These are phyloP conservation scores for Tilletiopsis washingtonensis DNA, from an alignment of 1,284 basidiomycete genomes.

Conservation along the genomic window DNA sequence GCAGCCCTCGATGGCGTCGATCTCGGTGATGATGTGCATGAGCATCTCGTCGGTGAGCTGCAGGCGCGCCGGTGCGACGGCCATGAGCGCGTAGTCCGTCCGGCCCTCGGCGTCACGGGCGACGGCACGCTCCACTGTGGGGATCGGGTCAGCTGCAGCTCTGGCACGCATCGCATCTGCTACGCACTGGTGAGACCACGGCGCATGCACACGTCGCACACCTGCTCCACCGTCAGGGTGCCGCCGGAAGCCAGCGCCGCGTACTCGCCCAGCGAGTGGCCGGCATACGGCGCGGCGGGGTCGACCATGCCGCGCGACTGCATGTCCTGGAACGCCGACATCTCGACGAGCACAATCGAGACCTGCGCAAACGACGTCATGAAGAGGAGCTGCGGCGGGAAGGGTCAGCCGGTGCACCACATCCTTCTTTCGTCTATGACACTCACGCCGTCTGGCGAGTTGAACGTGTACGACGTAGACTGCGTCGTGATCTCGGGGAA, in stretches of 20 bases:
- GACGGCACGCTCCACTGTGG: constrained; percentile 54
- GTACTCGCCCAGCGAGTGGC: constrained; percentile 96
- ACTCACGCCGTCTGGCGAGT: constrained; percentile 76
- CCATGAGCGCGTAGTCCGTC: constrained; percentile 97
- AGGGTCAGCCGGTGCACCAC: not conserved
- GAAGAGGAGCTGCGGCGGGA: constrained; percentile 55
- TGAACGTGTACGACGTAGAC: constrained; percentile 71
- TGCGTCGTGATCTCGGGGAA: constrained; percentile 40
- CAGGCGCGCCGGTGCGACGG: constrained; percentile 91
- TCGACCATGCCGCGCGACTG: constrained; percentile 90
- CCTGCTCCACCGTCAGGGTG: constrained; percentile 85
- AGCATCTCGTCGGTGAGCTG: constrained; percentile 57
- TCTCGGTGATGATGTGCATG: constrained; percentile 87
- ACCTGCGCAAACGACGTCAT: constrained; percentile 99
- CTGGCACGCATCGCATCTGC: no score
- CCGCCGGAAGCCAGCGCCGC: constrained; percentile 95
- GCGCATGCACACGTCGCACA: constrained; percentile 97
- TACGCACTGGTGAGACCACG: constrained; percentile 98
- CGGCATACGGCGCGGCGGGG: constrained; percentile 77
- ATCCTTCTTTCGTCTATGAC: no score
- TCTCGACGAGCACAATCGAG: constrained; percentile 85
- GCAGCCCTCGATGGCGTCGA: constrained; percentile 47
- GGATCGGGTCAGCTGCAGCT: no score
- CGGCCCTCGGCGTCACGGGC: constrained; percentile 82
- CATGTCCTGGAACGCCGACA: constrained; percentile 97